Conservation (phyloP, 2,329 filamentous ascomycete species). For the Hypocreales sp. region DNA sequence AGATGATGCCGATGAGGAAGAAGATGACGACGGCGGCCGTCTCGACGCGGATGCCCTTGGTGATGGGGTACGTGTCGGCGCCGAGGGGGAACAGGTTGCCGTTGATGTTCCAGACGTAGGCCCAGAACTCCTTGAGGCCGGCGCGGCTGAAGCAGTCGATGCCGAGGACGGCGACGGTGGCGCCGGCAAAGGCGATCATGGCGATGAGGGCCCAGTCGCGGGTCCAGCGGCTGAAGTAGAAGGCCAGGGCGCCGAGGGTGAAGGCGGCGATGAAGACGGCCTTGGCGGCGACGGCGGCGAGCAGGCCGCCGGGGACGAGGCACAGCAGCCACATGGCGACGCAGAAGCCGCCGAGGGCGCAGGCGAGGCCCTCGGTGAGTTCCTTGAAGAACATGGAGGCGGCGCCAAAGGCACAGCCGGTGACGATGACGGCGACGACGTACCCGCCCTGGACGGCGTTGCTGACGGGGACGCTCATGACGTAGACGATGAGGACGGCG, state of each 20-base stretch:
- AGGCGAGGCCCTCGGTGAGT: constrained; percentile 67
- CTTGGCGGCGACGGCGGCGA: constrained; percentile 46
- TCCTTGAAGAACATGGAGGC: constrained; percentile 68
- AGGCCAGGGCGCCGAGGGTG: constrained; percentile 48
- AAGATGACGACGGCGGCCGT: constrained; percentile 64
- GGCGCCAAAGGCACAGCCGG: constrained; percentile 59
- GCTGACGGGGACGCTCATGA: constrained; percentile 66
- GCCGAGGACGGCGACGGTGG: constrained; percentile 64
- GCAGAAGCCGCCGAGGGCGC: constrained; percentile 74
- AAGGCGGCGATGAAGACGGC: constrained; percentile 64
- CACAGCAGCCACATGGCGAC: constrained; percentile 83
- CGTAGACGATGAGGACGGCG: constrained; percentile 72
- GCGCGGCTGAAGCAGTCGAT: constrained; percentile 83
- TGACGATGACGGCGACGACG: constrained; percentile 60
- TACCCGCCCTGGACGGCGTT: constrained; percentile 73
- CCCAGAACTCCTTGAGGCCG: constrained; percentile 94
- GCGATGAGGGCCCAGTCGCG: constrained; percentile 63
- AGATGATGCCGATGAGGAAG: constrained; percentile 60
- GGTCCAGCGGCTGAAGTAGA: constrained; percentile 68
- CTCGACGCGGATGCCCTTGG: constrained; percentile 74
- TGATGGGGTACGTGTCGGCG: constrained; percentile 69
- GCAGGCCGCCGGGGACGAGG: constrained; percentile 59
- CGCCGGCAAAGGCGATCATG: constrained; percentile 65
- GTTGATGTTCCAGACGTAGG: constrained; percentile 80
- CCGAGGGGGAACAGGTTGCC: constrained; percentile 62